These are phyloP conservation scores for Penicillium roqueforti DNA, from an alignment of 495 filamentous ascomycete species.

Conservation along the genomic window DNA sequence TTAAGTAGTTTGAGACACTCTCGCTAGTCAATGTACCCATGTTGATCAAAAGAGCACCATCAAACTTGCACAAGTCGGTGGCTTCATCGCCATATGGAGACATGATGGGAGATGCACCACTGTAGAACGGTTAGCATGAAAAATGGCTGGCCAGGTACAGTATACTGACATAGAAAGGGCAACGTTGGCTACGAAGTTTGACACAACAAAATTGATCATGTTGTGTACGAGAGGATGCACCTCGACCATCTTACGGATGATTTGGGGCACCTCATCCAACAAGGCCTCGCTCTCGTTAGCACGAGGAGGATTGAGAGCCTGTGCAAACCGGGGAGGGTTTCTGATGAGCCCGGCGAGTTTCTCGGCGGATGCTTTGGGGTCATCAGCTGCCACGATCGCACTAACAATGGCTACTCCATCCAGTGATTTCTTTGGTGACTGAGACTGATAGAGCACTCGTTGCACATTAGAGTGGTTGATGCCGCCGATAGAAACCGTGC, in stretches of 20 bases:
- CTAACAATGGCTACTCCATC: conserved; percentile 87
- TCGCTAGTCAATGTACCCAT: conserved; percentile 86
- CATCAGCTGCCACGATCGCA: conserved; percentile 71
- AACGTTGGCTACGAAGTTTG: conserved; percentile 90
- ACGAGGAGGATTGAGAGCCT: conserved; percentile 14
- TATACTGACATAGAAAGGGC: conserved; percentile 61
- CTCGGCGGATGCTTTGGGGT: conserved; percentile 57
- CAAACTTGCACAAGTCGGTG: conserved; percentile 62
- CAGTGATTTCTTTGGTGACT: conserved; percentile 47
- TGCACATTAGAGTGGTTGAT: conserved; percentile 77
- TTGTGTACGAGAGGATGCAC: conserved; percentile 81
- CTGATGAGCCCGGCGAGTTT: conserved; percentile 51
- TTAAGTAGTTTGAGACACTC: conserved; percentile 61
- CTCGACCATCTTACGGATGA: conserved; percentile 56
- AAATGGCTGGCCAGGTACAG: background rate
- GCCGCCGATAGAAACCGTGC: conserved; percentile 79
- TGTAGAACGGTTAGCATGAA: conserved; percentile 20
- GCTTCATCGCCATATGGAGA: conserved; percentile 82
- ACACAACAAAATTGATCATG: conserved; percentile 93
- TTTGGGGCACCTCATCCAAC: conserved; percentile 44
- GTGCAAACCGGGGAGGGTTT: conserved; percentile 46
- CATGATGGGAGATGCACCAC: conserved; percentile 92
- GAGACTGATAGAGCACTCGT: conserved; percentile 64
- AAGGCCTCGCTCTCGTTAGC: conserved; percentile 37
- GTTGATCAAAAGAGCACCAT: conserved; percentile 77